Percentiles rank a stretch among this genome's conserved stretches.
These are phyloP conservation scores for Pseudocercospora musae DNA, from an alignment of 2,329 filamentous ascomycete species.

Conservation along the genomic window DNA sequence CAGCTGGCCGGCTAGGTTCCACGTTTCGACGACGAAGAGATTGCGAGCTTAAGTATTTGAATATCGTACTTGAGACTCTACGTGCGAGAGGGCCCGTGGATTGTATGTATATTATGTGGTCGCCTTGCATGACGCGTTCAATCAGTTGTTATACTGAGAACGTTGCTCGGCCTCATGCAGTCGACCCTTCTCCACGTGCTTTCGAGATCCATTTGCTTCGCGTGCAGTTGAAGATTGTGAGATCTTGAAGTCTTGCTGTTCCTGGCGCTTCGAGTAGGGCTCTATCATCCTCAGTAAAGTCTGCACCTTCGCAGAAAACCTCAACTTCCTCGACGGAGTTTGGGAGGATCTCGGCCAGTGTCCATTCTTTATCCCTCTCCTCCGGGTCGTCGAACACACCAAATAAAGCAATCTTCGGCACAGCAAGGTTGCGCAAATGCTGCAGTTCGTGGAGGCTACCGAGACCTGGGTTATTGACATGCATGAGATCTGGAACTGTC, in stretches of 20 bases:
- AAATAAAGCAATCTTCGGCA: constrained; percentile 1
- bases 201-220: constrained; percentile 1
- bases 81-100: no score
- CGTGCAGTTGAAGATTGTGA: constrained; percentile 4
- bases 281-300: constrained; percentile 5
- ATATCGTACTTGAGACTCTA: no score
- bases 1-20: no score
- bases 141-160: no score
- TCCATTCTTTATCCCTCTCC: constrained; percentile 9
- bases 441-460: constrained; percentile 1
- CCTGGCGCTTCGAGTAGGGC: constrained; percentile 1
- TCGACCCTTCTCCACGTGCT: background rate
- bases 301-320: constrained; percentile 4
- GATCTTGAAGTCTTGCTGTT: background rate
- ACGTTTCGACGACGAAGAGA: no score
- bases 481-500: no score
- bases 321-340: constrained; percentile 2
- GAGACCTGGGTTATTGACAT: constrained; percentile 1
- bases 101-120: no score
- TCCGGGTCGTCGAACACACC: constrained; percentile 5
- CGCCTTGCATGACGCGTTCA: no score
- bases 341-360: constrained; percentile 4
- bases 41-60: no score
- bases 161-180: no score
- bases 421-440: constrained; percentile 3